Evolutionary conservation across 1,139 yeast species (phyloP).

Genomic region (Debaryomyces udenii): DNA sequence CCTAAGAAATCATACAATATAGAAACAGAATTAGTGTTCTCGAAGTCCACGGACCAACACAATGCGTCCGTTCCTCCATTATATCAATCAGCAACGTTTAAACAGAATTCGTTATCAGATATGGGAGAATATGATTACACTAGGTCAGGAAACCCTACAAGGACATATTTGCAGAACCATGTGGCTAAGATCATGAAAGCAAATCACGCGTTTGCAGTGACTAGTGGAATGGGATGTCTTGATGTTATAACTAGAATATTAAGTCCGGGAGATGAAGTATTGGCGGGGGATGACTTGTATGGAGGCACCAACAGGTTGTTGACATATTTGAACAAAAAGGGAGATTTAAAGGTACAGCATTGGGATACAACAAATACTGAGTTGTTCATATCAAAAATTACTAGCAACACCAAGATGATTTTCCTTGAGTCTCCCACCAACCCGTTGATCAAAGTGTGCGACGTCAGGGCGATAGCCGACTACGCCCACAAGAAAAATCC

Average conservation of each 20-base stretch:
- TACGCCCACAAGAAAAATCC: slow-evolving; percentile 72
- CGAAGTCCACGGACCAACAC: slow-evolving; percentile 69
- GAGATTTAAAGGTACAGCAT: slow-evolving; percentile 72
- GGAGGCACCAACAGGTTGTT: slow-evolving; percentile 91
- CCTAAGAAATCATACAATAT: slow-evolving; percentile 45
- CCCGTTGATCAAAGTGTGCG: slow-evolving; percentile 86
- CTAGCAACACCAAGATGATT: slow-evolving; percentile 65
- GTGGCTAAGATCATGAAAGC: slow-evolving; percentile 78
- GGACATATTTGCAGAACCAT: slow-evolving; percentile 78
- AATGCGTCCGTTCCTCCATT: slow-evolving; percentile 86
- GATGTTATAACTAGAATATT: slow-evolving; percentile 79
- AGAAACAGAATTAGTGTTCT: slow-evolving; percentile 76
- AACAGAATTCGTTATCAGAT: slow-evolving; percentile 71
- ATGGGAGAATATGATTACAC: slow-evolving; percentile 92
- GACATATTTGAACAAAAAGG: slow-evolving; percentile 67
- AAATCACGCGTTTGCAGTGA: slow-evolving; percentile 72
- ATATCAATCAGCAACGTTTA: slow-evolving; percentile 92
- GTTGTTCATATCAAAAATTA: slow-evolving; percentile 56
- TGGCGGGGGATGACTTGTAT: slow-evolving; percentile 91
- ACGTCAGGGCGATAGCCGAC: slow-evolving; percentile 65
- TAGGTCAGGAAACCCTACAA: slow-evolving; percentile 92
- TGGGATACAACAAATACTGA: slow-evolving; percentile 79
- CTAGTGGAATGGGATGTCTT: slow-evolving; percentile 90
- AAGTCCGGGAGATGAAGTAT: slow-evolving; percentile 78
- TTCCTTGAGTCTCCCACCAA: slow-evolving; percentile 90